These are phyloP conservation scores for Trichosporon faecale DNA, from an alignment of 1,284 basidiomycete species.

Conservation along the genomic window DNA sequence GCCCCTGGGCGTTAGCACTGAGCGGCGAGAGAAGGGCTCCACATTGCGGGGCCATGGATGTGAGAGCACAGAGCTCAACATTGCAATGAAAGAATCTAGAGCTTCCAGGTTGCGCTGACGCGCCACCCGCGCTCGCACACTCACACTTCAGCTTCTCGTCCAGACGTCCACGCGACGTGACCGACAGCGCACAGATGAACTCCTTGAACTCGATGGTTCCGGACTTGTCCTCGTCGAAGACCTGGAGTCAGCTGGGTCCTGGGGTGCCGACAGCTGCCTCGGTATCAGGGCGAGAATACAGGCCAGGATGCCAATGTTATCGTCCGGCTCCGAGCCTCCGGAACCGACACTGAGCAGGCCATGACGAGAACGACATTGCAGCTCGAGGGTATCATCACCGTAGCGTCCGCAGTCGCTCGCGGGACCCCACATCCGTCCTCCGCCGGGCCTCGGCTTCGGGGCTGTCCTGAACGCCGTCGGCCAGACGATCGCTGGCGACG, in stretches of 20 bases:
- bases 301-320: no score
- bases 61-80: no score
- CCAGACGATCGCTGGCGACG: no score
- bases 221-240: constrained; percentile 93
- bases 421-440: not conserved
- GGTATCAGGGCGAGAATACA: no score
- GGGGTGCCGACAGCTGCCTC: no score
- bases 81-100: no score
- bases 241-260: constrained; percentile 52
- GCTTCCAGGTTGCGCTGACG: no score
- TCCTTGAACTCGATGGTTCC: constrained; percentile 96
- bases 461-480: not conserved
- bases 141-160: constrained; percentile 98
- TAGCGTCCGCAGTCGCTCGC: not conserved
- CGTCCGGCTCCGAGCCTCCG: no score
- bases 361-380: not conserved
- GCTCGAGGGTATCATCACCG: not conserved
- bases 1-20: constrained; percentile 67
- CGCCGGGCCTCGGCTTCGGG: not conserved
- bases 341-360: no score
- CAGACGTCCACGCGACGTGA: constrained; percentile 86
- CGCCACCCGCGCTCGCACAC: constrained; percentile 40
- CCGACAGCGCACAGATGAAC: constrained; percentile 95
- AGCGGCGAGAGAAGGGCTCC: no score
- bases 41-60: no score